Percentiles rank a stretch among this genome's conserved stretches.
Conservation (phyloP, 2,329 filamentous ascomycete species). For the Magnaporthiopsis incrustans region DNA sequence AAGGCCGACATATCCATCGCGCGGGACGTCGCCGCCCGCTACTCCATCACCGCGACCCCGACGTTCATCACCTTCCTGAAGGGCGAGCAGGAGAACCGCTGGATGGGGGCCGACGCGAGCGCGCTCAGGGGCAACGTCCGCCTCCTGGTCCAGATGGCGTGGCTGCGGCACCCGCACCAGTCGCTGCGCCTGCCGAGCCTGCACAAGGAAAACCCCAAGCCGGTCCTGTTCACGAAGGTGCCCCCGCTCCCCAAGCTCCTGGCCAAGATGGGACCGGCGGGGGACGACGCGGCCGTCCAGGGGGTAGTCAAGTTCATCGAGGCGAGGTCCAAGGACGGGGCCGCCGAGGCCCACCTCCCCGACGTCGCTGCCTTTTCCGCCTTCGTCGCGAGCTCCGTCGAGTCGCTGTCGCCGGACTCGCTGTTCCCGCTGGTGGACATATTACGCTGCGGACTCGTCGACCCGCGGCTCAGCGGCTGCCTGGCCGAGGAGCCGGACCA, state of each 20-base stretch:
- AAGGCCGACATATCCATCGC: constrained; percentile 72
- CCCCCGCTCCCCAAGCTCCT: constrained; percentile 78
- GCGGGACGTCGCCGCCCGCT: constrained; percentile 55
- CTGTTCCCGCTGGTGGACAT: constrained; percentile 84
- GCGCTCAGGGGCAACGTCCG: constrained; percentile 64
- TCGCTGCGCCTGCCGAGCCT: constrained; percentile 64
- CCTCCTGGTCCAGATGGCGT: constrained; percentile 66
- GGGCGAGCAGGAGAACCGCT: constrained; percentile 68
- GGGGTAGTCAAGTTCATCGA: constrained; percentile 66
- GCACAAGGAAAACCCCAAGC: constrained; percentile 51
- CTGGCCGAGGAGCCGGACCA: constrained; percentile 69
- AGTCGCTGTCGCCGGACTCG: constrained; percentile 50
- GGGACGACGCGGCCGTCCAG: constrained; percentile 52
- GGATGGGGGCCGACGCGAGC: constrained; percentile 67
- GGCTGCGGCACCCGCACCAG: constrained; percentile 68
- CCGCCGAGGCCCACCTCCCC: constrained; percentile 62
- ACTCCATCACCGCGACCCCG: constrained; percentile 67
- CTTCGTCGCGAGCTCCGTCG: constrained; percentile 50
- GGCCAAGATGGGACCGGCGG: constrained; percentile 61
- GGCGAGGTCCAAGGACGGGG: constrained; percentile 45
- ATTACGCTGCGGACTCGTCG: constrained; percentile 67
- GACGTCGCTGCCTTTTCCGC: constrained; percentile 56
- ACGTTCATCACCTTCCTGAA: constrained; percentile 82
- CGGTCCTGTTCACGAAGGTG: constrained; percentile 67
- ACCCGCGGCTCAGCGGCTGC: constrained; percentile 71